Evolutionary conservation across 352 stramenopile genomes (phyloP), one percentile per base, ranked within the genome.

Genomic region (Aphanomyces cochlioides): DNA sequence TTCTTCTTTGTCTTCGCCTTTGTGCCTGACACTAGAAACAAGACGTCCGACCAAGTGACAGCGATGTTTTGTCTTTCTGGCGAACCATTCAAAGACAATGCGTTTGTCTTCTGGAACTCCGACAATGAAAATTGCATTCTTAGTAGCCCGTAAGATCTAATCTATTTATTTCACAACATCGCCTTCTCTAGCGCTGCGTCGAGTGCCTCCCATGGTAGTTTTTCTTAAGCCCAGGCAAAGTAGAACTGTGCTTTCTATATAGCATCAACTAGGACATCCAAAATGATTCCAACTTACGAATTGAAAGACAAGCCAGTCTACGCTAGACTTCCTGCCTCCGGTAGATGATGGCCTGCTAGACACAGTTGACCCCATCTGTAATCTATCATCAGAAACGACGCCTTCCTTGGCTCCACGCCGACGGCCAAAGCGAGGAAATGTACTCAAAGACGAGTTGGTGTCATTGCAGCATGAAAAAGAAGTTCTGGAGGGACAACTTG

Each of bases 21-120:
- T n/a, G 67, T 85, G 2, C 79, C 79, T 2, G 79, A 85, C 68
- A 85, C 79, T 40, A 74, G 63, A 3, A 75, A 74, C 56, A 79
- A 80, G 75, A 83, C 79, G 21, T 78, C 76, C 48, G 79, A 53
- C n/a, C 45, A 53, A 53, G 45, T 53, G 13, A 53, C 45, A 2
- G 45, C 13, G 2, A 53, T 53, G 45, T 53, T 53, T 19, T 53
- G n/a, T 19, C n/a, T 2, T 2, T 28, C 28, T 28, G 2, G 28
- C 13, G 45, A 53, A 15, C 1, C 13, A 15, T 15, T 1, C 45
- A 53, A 53, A 28, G 28, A 28, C 28, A 28, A 28, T 28, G 28
- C 28, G 28, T 28, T 28, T 2, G 28, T 28, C 28, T 28, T 28
- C 28, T 28, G 28, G 28, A 28, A 28, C 28, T 28, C 28, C 28